Evolutionary conservation across 345 rosid species (phyloP), one percentile per base, ranked within the genome.

Genomic region (Aegle marmelos): DNA sequence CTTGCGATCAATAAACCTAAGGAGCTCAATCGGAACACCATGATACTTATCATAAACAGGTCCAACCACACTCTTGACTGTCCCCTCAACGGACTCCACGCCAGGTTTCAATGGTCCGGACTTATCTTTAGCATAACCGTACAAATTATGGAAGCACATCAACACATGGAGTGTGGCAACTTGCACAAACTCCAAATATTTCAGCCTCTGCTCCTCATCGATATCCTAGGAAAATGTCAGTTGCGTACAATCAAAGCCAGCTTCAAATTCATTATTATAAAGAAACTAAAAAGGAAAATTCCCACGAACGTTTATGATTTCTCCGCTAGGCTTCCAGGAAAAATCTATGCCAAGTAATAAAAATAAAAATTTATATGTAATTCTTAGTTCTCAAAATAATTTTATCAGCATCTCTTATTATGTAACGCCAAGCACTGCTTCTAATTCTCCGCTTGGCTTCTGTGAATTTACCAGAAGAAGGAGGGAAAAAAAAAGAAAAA

Each of bases 101-200:
- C 97, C 91, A 2, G 93, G 80, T 78, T 91, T 94, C 86, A 94
- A 80, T 3, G 94, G 97, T 28, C 99, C 97, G 1, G 94, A 84
- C 85, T 83, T 87, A 28, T 90, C 95, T 87, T 96, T 96, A 10
- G 95, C 95, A 81, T 85, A 84, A 9, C 79, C 81, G 74, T 96
- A 96, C 28, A 96, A 83, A 36, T 84, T 78, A 68, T 87, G 37
- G 75, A 91, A 89, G 34, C 91, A 83, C 86, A 90, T 65, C 56
- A 83, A 73, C 0, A 91, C 92, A 75, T 91, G 88, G 19, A 91
- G 68, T 21, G 88, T 85, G 9, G 91, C 93, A 63, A 88, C 94
- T 86, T 96, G 99, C 76, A 91, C 95, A 54, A 90, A 92, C 81
- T 89, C 89, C 80, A 94, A 81, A 45, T 92, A 94, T 85, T 93